phyloP scores from a whole-genome alignment of 768 basidiomycete genomes.

The Antrodiella citrinella region DNA sequence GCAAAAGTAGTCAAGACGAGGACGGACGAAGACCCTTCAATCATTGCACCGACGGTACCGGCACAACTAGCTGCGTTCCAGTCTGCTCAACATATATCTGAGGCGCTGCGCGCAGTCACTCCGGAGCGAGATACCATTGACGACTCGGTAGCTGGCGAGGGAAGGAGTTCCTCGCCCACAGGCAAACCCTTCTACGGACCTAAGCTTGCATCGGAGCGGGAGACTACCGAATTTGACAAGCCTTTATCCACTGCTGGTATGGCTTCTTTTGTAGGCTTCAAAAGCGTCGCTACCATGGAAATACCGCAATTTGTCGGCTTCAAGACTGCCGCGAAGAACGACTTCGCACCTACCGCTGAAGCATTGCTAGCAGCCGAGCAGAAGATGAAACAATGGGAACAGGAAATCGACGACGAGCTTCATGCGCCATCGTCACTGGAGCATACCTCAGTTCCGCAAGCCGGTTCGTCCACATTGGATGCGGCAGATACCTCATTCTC shows the following conservation, averaged over 20 bases:
- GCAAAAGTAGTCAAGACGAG: slow-evolving; percentile 3
- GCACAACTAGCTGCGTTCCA: slow-evolving; percentile 8
- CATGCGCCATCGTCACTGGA: slow-evolving; percentile 6
- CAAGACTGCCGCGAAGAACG: slow-evolving; percentile 6
- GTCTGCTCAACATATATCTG: slow-evolving; percentile 6
- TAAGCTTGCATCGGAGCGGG: too few species aligned
- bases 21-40: slow-evolving; percentile 7
- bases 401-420: slow-evolving; percentile 15
- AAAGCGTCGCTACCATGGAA: neutral
- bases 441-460: neutral
- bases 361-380: slow-evolving; percentile 16
- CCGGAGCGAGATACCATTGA: neutral
- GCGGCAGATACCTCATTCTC: neutral
- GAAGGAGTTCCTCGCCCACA: neutral
- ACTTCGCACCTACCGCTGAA: slow-evolving; percentile 15
- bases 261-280: neutral
- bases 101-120: neutral
- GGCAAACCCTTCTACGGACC: too few species aligned
- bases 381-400: slow-evolving; percentile 19
- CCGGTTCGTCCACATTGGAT: neutral
- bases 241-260: neutral
- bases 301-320: slow-evolving; percentile 6
- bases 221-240: slow-evolving; percentile 1
- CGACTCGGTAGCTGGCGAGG: neutral
- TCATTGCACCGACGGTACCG: slow-evolving; percentile 3